Evolutionary conservation across 225 moss, liverwort and hornwort genomes (phyloP).

Genomic region (Neckera pumila): DNA sequence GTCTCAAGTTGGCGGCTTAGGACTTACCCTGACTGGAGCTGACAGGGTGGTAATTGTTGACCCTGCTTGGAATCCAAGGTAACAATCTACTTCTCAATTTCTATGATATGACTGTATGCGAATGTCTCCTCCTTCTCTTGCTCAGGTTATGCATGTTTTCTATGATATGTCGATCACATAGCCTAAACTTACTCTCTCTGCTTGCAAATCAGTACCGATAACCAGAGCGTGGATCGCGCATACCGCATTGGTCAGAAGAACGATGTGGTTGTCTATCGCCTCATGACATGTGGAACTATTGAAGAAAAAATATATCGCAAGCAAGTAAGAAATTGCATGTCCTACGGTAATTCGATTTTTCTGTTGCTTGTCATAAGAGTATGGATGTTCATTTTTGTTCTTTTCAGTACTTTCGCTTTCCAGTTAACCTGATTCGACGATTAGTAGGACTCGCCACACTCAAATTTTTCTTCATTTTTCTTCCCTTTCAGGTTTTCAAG

Average conservation of each 20-base stretch:
- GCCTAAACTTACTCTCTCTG: neutral
- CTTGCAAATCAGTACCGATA: slow-evolving; percentile 55
- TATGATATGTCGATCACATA: neutral
- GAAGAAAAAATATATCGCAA: slow-evolving; percentile 97
- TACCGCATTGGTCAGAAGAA: slow-evolving; percentile 97
- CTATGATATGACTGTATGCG: neutral
- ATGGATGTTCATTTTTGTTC: neutral
- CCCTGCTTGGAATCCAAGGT: slow-evolving; percentile 99
- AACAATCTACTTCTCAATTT: neutral
- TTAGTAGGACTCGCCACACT: neutral
- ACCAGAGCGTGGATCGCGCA: slow-evolving; percentile 98
- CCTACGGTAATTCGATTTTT: neutral
- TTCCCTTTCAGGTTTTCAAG: slow-evolving; percentile 71
- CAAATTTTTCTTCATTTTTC: neutral
- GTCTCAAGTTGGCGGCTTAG: slow-evolving; percentile 95
- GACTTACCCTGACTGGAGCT: slow-evolving; percentile 87
- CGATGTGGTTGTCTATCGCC: slow-evolving; percentile 88
- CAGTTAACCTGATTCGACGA: neutral
- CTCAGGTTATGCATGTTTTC: neutral
- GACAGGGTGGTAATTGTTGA: slow-evolving; percentile 92
- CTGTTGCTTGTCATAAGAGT: neutral
- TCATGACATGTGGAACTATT: slow-evolving; percentile 93
- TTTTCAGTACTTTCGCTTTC: neutral
- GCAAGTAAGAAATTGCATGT: slow-evolving; percentile 36
- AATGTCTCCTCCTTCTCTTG: neutral